These are phyloP conservation scores for Tubosaeta sp. DNA, from an alignment of 768 basidiomycete species.

Conservation along the genomic window DNA sequence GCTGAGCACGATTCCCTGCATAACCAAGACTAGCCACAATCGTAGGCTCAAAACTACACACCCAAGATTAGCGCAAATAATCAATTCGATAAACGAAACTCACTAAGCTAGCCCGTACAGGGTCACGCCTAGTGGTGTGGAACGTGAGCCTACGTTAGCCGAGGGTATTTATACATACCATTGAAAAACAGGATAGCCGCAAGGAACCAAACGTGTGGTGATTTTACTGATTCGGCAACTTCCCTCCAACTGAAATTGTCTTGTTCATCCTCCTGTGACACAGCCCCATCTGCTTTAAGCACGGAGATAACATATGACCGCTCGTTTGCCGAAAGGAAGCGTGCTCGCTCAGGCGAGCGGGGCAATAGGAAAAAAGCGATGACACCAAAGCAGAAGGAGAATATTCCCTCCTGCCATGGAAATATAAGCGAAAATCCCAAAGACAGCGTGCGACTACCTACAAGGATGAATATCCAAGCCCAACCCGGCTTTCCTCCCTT, in stretches of 20 bases:
- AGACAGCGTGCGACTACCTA: slow-evolving; percentile 17
- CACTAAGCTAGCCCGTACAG: slow-evolving; percentile 21
- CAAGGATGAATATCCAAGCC: slow-evolving; percentile 54
- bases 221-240: slow-evolving; percentile 42
- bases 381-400: slow-evolving; percentile 55
- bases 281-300: slow-evolving; percentile 21
- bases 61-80: slow-evolving; percentile 28
- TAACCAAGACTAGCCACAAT: slow-evolving; percentile 64
- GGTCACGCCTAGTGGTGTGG: slow-evolving; percentile 5
- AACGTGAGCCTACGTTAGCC: neutral
- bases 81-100: slow-evolving; percentile 22
- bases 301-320: slow-evolving; percentile 38
- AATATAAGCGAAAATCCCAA: neutral
- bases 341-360: slow-evolving; percentile 36
- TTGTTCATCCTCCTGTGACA: slow-evolving; percentile 36
- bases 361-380: slow-evolving; percentile 46
- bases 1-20: slow-evolving; percentile 48
- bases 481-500: slow-evolving; percentile 47
- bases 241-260: slow-evolving; percentile 55
- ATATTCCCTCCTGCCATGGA: slow-evolving; percentile 44
- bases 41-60: slow-evolving; percentile 62
- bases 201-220: slow-evolving; percentile 52
- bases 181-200: slow-evolving; percentile 49
- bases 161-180: slow-evolving; percentile 32
- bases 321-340: slow-evolving; percentile 45